Evolutionary conservation across 2,329 filamentous ascomycete genomes (phyloP), one percentile per base, ranked within the genome.

Genomic region (Diaporthe sp.): DNA sequence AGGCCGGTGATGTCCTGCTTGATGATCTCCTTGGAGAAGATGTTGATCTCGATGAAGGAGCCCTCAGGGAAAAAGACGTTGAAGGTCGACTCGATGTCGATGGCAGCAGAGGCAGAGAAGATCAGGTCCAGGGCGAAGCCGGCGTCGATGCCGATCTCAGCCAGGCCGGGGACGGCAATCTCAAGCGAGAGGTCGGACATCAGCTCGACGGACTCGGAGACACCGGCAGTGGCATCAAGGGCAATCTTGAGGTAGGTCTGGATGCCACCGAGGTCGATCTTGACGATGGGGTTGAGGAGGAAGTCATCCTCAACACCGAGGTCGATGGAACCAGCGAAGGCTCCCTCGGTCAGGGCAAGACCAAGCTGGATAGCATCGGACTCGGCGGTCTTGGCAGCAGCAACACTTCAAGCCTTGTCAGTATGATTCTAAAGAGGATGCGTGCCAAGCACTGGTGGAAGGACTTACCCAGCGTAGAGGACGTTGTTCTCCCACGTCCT

Each of bases 181-280:
- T 63, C 71, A 22, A 75, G 77, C 9, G 55, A 63, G n/a, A 74
- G 70, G 61, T 74, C 68, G 25, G 72, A 53, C 44, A 77, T 61
- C 53, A 77, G 72, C 74, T 75, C 70, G 58, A 77, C 49, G 34
- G 72, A 63, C 70, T 79, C 73, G 49, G 71, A 77, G n/a, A 81
- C 77, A 25, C 75, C 76, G 34, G 79, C 80, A 15, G 78, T 79
- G 47, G 80, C 80, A 17, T 72, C 71, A 28, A 82, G 58, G 67
- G 80, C 79, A 22, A 82, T 53, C 76, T 81, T 77, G 25, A 82
- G 55, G 78, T 80, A 78, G 39, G 79, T 79, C 77, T 79, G 55
- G 57, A 82, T 58, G n/a, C 80, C 81, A n/a, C 78, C 77, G 2
- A 82, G 79, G 75, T 96, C 95, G 77, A 96, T 94, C 74, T 95